Conservation (phyloP, 108 stramenopile species). For the Chaetoceros tenuissimus region DNA sequence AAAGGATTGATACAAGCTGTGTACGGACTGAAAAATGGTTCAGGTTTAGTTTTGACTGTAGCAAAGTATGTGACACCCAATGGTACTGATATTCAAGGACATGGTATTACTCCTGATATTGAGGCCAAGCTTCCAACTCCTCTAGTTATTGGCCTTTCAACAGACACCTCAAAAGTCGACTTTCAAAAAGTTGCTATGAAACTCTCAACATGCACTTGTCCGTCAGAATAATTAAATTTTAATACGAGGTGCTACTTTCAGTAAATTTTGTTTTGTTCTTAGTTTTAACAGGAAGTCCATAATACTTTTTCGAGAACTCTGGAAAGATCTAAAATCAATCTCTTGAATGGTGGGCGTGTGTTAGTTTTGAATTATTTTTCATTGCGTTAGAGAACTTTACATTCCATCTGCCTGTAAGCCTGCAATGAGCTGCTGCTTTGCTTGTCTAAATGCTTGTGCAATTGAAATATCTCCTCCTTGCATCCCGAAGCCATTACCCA, state of each 20-base stretch:
- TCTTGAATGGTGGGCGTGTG: too few relatives aligned
- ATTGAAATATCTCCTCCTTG: conserved; percentile 75
- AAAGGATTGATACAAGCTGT: conserved; percentile 96
- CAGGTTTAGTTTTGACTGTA: conserved; percentile 86
- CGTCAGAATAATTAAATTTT: background rate
- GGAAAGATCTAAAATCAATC: too few relatives aligned
- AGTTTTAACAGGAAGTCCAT: too few relatives aligned
- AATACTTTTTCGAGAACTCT: too few relatives aligned
- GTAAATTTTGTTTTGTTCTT: too few relatives aligned
- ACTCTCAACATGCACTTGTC: conserved; percentile 37
- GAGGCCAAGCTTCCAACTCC: conserved; percentile 38
- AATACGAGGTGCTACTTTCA: background rate
- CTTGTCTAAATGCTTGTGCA: conserved; percentile 76
- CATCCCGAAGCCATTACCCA: conserved; percentile 32
- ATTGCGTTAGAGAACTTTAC: too few relatives aligned
- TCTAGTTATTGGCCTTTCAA: conserved; percentile 38
- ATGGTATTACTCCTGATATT: conserved; percentile 77
- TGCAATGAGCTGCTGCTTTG: conserved; percentile 63
- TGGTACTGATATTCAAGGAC: conserved; percentile 84
- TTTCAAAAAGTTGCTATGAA: conserved; percentile 44
- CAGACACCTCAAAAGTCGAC: conserved; percentile 67
- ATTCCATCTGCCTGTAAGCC: conserved; percentile 34
- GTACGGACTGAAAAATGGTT: conserved; percentile 86
- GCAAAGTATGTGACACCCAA: conserved; percentile 87
- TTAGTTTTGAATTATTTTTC: background rate